phyloP scores from a whole-genome alignment of 2,329 filamentous ascomycete genomes.

The Trichoderma atroviride region DNA sequence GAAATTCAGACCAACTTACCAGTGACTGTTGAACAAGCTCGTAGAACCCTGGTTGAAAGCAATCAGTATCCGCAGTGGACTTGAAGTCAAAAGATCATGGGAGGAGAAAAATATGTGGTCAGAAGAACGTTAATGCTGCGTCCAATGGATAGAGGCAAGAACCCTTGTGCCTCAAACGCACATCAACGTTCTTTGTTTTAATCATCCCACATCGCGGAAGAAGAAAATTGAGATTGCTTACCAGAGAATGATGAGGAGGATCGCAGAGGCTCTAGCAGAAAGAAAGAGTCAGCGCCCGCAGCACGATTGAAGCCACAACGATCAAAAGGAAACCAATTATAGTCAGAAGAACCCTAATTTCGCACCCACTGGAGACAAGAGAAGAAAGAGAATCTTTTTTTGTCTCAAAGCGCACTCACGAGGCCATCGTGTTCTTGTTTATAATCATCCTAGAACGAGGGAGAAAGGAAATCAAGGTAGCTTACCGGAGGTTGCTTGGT shows the following conservation, averaged over 20 bases:
- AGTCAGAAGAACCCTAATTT: conserved; percentile 1
- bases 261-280: neutral
- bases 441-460: too few relatives aligned
- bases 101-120: neutral
- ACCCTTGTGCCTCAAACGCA: neutral
- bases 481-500: neutral
- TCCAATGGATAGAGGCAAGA: neutral
- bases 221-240: neutral
- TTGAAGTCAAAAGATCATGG: neutral
- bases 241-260: neutral
- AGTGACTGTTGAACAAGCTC: neutral
- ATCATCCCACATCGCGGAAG: neutral
- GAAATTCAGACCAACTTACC: neutral
- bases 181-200: neutral
- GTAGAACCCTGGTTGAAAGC: neutral
- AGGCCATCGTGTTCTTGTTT: too few relatives aligned
- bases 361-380: neutral
- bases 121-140: neutral
- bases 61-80: neutral
- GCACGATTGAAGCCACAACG: neutral
- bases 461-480: too few relatives aligned
- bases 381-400: neutral
- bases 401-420: too few relatives aligned
- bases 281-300: neutral
- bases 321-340: neutral